These are phyloP conservation scores for Chytriomyces sp. DNA, from an alignment of 192 early-diverging fungal species.

Conservation along the genomic window DNA sequence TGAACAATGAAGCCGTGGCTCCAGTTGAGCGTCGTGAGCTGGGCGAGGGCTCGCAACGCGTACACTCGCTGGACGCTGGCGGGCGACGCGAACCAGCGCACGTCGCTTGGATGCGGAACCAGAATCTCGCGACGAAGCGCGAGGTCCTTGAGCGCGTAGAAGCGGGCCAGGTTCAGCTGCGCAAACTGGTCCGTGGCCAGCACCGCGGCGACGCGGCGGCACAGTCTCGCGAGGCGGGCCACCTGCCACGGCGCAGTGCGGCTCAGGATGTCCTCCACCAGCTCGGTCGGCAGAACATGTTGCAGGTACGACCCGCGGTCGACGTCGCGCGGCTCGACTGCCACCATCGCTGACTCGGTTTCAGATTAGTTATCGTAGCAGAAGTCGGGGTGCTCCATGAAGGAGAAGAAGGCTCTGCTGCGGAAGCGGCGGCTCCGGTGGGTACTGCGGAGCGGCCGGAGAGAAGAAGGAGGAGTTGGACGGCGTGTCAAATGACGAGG, in stretches of 20 bases:
- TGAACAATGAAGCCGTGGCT: neutral
- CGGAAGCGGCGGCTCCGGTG: neutral
- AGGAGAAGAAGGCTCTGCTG: neutral
- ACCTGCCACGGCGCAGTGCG: no score
- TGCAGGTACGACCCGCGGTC: constrained; percentile 57
- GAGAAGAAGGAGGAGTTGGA: constrained; percentile 13
- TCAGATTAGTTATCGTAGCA: constrained; percentile 26
- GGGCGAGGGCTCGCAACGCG: no score
- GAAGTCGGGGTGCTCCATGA: neutral
- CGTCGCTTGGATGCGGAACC: no score
- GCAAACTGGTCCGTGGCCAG: no score
- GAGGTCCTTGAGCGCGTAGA: no score
- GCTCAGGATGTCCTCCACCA: no score
- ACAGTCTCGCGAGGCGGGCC: no score
- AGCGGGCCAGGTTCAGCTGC: no score
- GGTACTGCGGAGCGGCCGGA: neutral
- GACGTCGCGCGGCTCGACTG: constrained; percentile 45
- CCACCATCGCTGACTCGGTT: constrained; percentile 40
- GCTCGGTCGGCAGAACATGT: constrained; percentile 81
- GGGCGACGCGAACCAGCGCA: no score
- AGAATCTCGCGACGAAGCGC: no score
- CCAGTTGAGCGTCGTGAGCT: neutral
- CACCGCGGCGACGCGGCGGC: no score
- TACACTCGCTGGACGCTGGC: no score
- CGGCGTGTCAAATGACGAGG: constrained; percentile 4